Base-by-base conservation (phyloP, 164 flowering plant genomes). In the Magnolia changhungtana region DNA sequence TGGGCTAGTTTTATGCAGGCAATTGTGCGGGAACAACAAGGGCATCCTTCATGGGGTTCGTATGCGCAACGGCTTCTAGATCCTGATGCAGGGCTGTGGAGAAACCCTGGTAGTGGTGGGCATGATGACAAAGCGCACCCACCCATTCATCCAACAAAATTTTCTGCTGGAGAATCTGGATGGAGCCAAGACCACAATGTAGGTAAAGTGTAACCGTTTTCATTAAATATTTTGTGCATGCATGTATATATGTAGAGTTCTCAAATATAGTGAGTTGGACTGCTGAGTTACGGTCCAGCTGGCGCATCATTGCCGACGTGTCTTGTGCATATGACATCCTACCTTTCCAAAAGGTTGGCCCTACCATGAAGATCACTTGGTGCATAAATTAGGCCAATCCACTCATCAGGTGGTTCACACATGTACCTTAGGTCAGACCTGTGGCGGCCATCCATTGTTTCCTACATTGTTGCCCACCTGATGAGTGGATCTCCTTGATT, bases 101-200 rank as follows among this genome's bases (percentile, higher is more conserved):
- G 89, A 86, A 88, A 88, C 70, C 99, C 99, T 72, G 70, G 92
- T 58, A 82, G 72, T 85, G 99, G 99, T 76, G 98, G 98, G 19
- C 99, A 96, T 82, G 95, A 94, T 85, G 98, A 96, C 87, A 96
- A 96, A 80, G 98, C 98, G 49, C 99, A 96, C 80, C 99, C 99
- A 69, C 99, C 99, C 21, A 96, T 96, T 84, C 98, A 96, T 78
- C 99, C 99, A 63, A 96, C 99, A 81, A 96, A 91, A 77, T 93
- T 89, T 84, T 92, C 98, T 74, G 77, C 87, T 73, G 99, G 98
- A 55, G 99, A 94, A 84, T 77, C 91, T 70, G 63, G 89, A 24
- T 96, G 98, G 98, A 96, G 91, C 82, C 91, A 84, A 77, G 97
- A 96, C 63, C 99, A 94, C 85, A 84, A 82, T 82, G 98, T 92